Evolutionary conservation across 78 protist genomes (phyloP).

Genomic region (Planoprotostelium fungivorum): DNA sequence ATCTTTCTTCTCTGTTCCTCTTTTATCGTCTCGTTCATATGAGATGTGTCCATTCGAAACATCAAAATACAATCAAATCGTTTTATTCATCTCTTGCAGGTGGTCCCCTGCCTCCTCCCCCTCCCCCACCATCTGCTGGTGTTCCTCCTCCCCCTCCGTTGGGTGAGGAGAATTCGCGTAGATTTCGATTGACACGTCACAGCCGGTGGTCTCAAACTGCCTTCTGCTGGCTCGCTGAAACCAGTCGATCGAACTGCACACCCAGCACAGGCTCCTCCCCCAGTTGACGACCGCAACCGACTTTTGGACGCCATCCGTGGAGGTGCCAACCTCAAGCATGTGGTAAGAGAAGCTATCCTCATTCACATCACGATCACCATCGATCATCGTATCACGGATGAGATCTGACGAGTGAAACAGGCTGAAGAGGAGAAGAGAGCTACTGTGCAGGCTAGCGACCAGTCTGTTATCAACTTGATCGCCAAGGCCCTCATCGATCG

Average conservation of each 20-base stretch:
- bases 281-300: background rate
- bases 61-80: no score
- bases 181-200: no score
- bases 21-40: no score
- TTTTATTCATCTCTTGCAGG: no score
- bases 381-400: background rate
- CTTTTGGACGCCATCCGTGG: background rate
- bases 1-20: background rate
- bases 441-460: slow-evolving; percentile 3
- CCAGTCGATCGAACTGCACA: background rate
- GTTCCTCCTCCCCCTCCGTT: no score
- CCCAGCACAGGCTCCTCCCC: background rate
- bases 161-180: no score
- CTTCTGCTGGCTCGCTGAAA: background rate
- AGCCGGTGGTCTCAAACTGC: background rate
- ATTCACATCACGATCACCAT: background rate
- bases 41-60: background rate
- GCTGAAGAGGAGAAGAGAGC: background rate
- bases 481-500: background rate
- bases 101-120: no score
- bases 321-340: background rate
- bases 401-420: background rate
- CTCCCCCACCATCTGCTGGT: no score
- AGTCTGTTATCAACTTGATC: background rate
- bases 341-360: background rate